These are phyloP conservation scores for Podaxis sp. DNA, from an alignment of 768 basidiomycete genomes.

Conservation along the genomic window DNA sequence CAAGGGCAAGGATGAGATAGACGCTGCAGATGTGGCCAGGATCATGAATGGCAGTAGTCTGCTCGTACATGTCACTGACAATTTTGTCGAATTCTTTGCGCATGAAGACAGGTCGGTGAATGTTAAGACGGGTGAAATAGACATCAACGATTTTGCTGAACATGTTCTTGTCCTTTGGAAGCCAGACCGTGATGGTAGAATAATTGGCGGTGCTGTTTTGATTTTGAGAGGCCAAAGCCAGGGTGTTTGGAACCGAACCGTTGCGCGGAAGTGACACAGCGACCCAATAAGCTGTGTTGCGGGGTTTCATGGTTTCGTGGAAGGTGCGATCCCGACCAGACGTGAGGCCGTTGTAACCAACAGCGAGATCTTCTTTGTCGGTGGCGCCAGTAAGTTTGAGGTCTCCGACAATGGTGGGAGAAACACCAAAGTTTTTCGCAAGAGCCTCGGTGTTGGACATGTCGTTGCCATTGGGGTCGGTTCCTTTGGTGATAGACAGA, in stretches of 20 bases:
- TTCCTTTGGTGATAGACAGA: constrained; percentile 49
- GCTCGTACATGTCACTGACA: constrained; percentile 67
- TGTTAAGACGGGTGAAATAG: constrained; percentile 77
- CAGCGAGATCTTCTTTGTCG: constrained; percentile 75
- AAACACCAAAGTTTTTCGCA: constrained; percentile 79
- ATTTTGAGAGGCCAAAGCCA: constrained; percentile 33
- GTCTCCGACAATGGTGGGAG: constrained; percentile 65
- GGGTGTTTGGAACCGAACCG: constrained; percentile 31
- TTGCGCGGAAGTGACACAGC: constrained; percentile 52
- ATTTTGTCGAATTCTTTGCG: constrained; percentile 67
- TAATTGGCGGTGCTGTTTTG: constrained; percentile 23
- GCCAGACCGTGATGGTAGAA: constrained; percentile 54
- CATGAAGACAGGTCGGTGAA: constrained; percentile 76
- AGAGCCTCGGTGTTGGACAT: constrained; percentile 74
- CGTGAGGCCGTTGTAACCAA: constrained; percentile 68
- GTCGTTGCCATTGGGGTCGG: constrained; percentile 79
- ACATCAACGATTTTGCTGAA: constrained; percentile 60
- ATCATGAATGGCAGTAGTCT: constrained; percentile 50
- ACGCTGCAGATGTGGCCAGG: constrained; percentile 78
- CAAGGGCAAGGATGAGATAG: constrained; percentile 77
- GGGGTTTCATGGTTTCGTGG: constrained; percentile 52
- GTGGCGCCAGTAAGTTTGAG: constrained; percentile 48
- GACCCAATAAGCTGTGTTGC: constrained; percentile 64
- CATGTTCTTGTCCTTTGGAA: constrained; percentile 76
- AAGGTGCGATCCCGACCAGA: constrained; percentile 68